Percentiles rank a stretch among this genome's conserved stretches.
Conservation (phyloP, 192 early-diverging fungal species). For the Irineochytrium annulatum region DNA sequence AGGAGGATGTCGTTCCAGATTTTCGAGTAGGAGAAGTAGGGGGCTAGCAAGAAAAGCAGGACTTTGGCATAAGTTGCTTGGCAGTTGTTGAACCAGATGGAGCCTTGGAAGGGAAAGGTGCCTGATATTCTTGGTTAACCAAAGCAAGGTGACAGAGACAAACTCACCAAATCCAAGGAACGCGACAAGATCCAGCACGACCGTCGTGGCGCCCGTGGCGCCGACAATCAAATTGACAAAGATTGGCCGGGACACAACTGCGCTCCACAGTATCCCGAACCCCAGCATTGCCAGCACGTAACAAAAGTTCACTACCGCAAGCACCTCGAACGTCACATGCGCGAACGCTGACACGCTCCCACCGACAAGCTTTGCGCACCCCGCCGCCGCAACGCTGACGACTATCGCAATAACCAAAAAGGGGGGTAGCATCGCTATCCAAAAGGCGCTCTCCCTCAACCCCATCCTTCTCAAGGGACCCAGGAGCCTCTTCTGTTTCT, state of each 20-base stretch:
- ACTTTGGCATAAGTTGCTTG: constrained; percentile 16
- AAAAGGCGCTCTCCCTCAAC: constrained; percentile 16
- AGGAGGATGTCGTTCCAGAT: constrained; percentile 16
- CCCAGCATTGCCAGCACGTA: constrained; percentile 15
- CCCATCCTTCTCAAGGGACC: constrained; percentile 23
- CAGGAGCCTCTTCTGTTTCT: constrained; percentile 19
- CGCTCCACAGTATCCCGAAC: constrained; percentile 2
- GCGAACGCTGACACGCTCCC: constrained; percentile 2
- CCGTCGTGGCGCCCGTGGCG: neutral
- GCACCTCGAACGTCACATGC: constrained; percentile 13
- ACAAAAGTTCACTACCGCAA: constrained; percentile 14
- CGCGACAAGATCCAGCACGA: constrained; percentile 11
- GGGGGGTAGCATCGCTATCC: constrained; percentile 16
- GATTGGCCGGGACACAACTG: constrained; percentile 8
- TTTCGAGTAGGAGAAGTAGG: constrained; percentile 15
- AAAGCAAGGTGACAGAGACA: neutral
- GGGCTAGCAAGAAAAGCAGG: constrained; percentile 18
- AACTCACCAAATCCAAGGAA: neutral
- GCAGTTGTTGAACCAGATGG: constrained; percentile 14
- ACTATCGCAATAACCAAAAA: constrained; percentile 8
- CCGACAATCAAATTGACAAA: constrained; percentile 18
- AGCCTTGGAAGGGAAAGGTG: neutral
- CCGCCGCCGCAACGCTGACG: constrained; percentile 3
- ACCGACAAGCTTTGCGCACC: constrained; percentile 1
- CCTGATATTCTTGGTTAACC: neutral